A percentile compares a stretch with the other conserved stretches of the same genome.
phyloP scores from a whole-genome alignment of 208 protist genomes.

The Trypanosoma vivax region DNA sequence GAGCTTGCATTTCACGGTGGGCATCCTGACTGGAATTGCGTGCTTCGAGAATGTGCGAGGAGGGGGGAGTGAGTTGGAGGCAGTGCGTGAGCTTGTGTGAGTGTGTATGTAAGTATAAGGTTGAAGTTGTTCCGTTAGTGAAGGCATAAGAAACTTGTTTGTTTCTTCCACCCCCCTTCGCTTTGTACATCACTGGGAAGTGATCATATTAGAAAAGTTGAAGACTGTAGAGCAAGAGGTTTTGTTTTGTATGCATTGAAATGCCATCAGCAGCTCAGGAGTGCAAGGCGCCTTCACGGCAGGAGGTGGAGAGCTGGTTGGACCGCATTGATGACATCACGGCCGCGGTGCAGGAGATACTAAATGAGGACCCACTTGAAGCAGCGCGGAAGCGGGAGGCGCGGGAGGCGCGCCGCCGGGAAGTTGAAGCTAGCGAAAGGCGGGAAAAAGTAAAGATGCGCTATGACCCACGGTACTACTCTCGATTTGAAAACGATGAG shows the following conservation, averaged over 20 bases:
- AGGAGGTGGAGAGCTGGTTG: constrained; percentile 29
- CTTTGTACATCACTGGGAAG: too few relatives aligned
- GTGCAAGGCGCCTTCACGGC: constrained; percentile 11
- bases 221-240: too few relatives aligned
- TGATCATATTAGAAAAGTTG: too few relatives aligned
- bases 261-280: not conserved
- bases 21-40: constrained; percentile 24
- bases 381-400: constrained; percentile 6
- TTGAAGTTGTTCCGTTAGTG: too few relatives aligned
- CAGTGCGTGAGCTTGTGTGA: too few relatives aligned
- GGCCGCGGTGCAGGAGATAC: constrained; percentile 30
- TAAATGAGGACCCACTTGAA: constrained; percentile 28
- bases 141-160: too few relatives aligned
- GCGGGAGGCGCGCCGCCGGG: constrained; percentile 17
- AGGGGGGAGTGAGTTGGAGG: not conserved
- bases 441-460: constrained; percentile 31
- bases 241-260: too few relatives aligned
- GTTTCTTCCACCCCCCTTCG: too few relatives aligned
- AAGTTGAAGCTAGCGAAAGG: constrained; percentile 1
- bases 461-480: constrained; percentile 37
- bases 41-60: constrained; percentile 5
- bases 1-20: constrained; percentile 15
- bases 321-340: constrained; percentile 34
- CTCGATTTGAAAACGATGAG: constrained; percentile 36
- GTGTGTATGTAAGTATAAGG: too few relatives aligned